Evolutionary conservation across 2,329 filamentous ascomycete genomes (phyloP).

Genomic region (Alternaria burnsii): DNA sequence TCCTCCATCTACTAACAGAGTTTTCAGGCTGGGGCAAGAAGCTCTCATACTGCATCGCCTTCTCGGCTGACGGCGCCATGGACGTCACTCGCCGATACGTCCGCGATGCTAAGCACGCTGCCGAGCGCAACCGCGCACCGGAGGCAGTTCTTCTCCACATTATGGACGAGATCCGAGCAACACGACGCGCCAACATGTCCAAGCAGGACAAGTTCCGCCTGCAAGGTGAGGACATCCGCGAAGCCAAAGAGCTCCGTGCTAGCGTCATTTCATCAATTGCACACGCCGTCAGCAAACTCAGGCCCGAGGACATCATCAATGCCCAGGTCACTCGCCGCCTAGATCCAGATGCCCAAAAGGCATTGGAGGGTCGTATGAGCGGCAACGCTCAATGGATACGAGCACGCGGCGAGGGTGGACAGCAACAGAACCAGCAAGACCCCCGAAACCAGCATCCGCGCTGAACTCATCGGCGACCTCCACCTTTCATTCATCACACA

Average conservation of each 20-base stretch:
- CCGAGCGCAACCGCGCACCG: slow-evolving; percentile 79
- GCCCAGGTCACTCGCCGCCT: slow-evolving; percentile 39
- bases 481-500: slow-evolving; percentile 13
- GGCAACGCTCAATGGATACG: slow-evolving; percentile 51
- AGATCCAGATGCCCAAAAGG: slow-evolving; percentile 59
- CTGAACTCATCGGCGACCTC: slow-evolving; percentile 30
- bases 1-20: slow-evolving; percentile 18
- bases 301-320: slow-evolving; percentile 56
- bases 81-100: slow-evolving; percentile 74
- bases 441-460: slow-evolving; percentile 50
- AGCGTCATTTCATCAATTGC: slow-evolving; percentile 79
- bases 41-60: slow-evolving; percentile 96
- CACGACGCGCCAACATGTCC: slow-evolving; percentile 82
- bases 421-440: slow-evolving; percentile 49
- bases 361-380: slow-evolving; percentile 55
- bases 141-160: slow-evolving; percentile 93
- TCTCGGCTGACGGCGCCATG: slow-evolving; percentile 83
- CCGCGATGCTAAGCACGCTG: slow-evolving; percentile 75
- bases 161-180: slow-evolving; percentile 86
- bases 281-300: slow-evolving; percentile 74
- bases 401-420: slow-evolving; percentile 47
- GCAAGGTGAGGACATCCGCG: slow-evolving; percentile 79
- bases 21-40: slow-evolving; percentile 84
- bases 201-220: slow-evolving; percentile 86
- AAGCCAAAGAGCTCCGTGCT: slow-evolving; percentile 77